Evolutionary conservation across 2,329 filamentous ascomycete genomes (phyloP), one percentile per base, ranked within the genome.

Genomic region (Ascocoryne sarcoides): DNA sequence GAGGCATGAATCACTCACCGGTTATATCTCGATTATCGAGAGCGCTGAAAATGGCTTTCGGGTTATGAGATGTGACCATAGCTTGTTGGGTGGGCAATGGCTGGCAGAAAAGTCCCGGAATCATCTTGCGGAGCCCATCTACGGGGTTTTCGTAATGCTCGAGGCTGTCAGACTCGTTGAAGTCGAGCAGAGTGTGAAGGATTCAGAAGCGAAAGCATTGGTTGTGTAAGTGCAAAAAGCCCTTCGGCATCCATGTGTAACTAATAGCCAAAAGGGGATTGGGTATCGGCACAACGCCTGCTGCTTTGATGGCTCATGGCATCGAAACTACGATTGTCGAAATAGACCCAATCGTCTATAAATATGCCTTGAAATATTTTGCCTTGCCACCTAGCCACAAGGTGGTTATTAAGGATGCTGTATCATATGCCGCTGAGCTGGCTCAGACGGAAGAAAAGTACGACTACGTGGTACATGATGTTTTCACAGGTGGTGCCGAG

Each of bases 381-480:
- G 70, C 73, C 39, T 75, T 96, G 4, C 82, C 82, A 2, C 59
- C 70, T 16, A 86, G 90, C 52, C 85, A 92, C 63, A 84, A 76
- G 0, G 73, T 82, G n/a, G 75, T 86, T 39, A 80, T 96, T 47
- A 75, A 80, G 37, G 87, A 98, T 54, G 92, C 92, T 0, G 77
- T 88, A 2, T 64, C 66, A n/a, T 95, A 79, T 60, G 73, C 77
- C 14, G 62, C 67, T 33, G 56, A 63, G 38, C 57, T 71, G 35
- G 66, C 66, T 40, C 56, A 63, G 37, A 33, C 52, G 43, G 50
- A 49, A 14, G 44, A 67, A 34, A 68, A 68, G 19, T 98, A 83
- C 60, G 82, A 95, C 65, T 96, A 95, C 66, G 92, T 98, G 56
- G 73, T 98, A 39, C 92, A 98, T 61, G 92, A 98, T 53, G 92